A percentile compares a stretch with the other conserved stretches of the same genome.
These are phyloP conservation scores for Drosera spatulata DNA, from an alignment of 179 eudicot species.

Conservation along the genomic window DNA sequence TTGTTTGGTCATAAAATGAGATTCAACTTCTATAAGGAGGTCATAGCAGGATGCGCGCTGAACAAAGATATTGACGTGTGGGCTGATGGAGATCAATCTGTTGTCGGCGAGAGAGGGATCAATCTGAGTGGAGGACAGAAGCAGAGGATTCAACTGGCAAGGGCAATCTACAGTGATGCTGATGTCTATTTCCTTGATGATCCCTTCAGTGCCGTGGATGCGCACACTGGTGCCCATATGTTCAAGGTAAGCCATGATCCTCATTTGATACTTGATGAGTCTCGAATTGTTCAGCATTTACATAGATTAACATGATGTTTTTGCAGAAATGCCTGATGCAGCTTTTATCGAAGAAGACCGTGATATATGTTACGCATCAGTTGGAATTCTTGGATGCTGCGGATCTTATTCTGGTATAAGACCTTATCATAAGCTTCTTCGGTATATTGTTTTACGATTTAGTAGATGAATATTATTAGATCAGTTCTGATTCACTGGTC, in stretches of 20 bases:
- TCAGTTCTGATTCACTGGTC: no score
- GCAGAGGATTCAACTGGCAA: constrained; percentile 84
- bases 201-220: constrained; percentile 96
- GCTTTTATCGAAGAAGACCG: constrained; percentile 56
- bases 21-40: constrained; percentile 46
- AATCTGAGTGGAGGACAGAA: constrained; percentile 92
- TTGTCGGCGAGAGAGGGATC: constrained; percentile 80
- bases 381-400: constrained; percentile 71
- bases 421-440: not conserved
- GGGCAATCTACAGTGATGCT: constrained; percentile 66
- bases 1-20: constrained; percentile 76
- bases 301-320: not conserved
- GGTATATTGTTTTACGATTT: not conserved
- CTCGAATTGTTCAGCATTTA: not conserved
- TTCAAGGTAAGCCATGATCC: constrained; percentile 47
- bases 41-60: constrained; percentile 70
- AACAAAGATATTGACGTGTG: constrained; percentile 61
- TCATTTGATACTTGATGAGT: not conserved
- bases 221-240: constrained; percentile 82
- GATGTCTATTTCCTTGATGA: constrained; percentile 92
- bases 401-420: constrained; percentile 73
- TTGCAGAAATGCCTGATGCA: constrained; percentile 63
- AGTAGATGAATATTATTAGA: no score
- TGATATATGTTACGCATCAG: constrained; percentile 80
- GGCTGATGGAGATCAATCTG: constrained; percentile 62